phyloP scores from a whole-genome alignment of 129 eudicot species.

The Tanacetum coccineum region DNA sequence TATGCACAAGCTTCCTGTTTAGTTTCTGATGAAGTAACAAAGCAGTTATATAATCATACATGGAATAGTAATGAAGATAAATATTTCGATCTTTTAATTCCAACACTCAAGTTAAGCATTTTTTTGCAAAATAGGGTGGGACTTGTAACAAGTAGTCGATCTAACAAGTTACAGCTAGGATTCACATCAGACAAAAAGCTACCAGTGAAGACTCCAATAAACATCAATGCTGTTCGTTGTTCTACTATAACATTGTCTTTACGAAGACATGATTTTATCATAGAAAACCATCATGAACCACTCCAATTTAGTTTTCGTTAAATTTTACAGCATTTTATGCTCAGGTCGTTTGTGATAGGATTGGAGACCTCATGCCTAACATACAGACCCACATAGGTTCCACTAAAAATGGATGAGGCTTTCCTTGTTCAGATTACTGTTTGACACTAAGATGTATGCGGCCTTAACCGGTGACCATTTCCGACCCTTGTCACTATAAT shows the following conservation, averaged over 20 bases:
- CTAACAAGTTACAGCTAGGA: no score
- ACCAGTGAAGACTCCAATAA: no score
- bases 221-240: neutral
- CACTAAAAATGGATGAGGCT: no score
- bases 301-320: neutral
- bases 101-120: neutral
- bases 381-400: no score
- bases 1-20: conserved; percentile 91
- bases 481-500: no score
- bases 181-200: no score
- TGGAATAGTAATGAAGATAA: neutral
- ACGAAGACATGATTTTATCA: neutral
- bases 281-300: neutral
- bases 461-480: no score
- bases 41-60: neutral
- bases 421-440: no score
- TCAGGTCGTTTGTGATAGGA: no score
- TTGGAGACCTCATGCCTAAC: no score
- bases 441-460: no score
- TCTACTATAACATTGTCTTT: neutral
- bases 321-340: no score
- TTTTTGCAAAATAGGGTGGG: neutral
- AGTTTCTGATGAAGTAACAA: conserved; percentile 49
- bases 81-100: neutral
- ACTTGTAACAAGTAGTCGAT: neutral